These are phyloP conservation scores for Metschnikowia reukaufii DNA, from an alignment of 805 yeast genomes.

Conservation along the genomic window DNA sequence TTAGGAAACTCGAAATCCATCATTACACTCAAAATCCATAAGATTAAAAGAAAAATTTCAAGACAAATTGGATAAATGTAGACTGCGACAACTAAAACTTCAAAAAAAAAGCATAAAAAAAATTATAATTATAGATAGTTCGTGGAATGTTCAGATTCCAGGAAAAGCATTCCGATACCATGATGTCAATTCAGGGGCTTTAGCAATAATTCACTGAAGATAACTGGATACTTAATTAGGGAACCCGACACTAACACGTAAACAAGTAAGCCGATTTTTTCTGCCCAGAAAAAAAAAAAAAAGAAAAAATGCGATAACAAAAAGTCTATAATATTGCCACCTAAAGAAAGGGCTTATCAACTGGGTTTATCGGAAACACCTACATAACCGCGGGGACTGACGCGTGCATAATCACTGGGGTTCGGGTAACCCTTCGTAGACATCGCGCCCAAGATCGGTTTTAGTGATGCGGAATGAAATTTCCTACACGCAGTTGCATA, in stretches of 20 bases:
- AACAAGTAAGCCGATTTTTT: not conserved
- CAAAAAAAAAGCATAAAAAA: too few relatives aligned
- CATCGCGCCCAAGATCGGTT: not conserved
- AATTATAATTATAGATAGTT: too few relatives aligned
- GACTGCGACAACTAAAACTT: too few relatives aligned
- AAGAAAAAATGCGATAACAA: not conserved
- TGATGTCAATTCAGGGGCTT: too few relatives aligned
- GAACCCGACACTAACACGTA: not conserved
- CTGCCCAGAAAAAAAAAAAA: not conserved
- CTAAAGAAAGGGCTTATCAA: not conserved
- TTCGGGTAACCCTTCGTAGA: not conserved
- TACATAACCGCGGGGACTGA: not conserved
- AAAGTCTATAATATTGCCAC: not conserved
- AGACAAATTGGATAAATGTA: too few relatives aligned
- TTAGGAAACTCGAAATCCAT: too few relatives aligned
- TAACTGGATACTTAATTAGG: not conserved
- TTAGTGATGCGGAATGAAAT: not conserved
- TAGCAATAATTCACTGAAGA: too few relatives aligned
- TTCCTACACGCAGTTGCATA: not conserved
- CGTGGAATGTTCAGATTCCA: too few relatives aligned
- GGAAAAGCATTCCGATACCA: too few relatives aligned
- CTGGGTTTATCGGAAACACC: not conserved
- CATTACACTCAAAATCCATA: too few relatives aligned
- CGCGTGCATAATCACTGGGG: not conserved
- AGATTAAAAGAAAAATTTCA: too few relatives aligned